A percentile compares a stretch with the other conserved stretches of the same genome.
Evolutionary conservation across 352 stramenopile genomes (phyloP).

Genomic region (Halophytophthora batemanensis): DNA sequence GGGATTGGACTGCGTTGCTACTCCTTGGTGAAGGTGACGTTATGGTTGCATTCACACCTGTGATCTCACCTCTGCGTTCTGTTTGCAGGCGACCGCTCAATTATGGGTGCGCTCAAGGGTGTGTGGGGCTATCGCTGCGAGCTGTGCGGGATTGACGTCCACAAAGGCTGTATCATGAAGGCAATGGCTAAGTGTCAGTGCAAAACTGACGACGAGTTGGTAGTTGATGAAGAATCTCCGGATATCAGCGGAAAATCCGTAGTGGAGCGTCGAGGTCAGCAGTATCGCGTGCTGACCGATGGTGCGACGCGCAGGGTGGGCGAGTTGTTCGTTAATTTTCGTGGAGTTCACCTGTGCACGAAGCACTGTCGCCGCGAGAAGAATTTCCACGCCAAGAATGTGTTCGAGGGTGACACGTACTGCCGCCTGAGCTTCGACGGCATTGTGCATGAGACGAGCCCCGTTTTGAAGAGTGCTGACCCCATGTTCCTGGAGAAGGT

Average conservation of each 20-base stretch:
- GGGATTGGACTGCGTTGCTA: not conserved
- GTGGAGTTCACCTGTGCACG: constrained; percentile 77
- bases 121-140: constrained; percentile 85
- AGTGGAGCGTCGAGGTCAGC: constrained; percentile 23
- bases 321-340: constrained; percentile 72
- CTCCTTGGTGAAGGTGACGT: not conserved
- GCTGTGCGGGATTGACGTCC: constrained; percentile 73
- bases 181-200: constrained; percentile 77
- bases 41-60: not conserved
- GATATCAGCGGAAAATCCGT: constrained; percentile 15
- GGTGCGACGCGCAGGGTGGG: constrained; percentile 36
- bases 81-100: constrained; percentile 64
- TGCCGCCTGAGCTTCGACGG: constrained; percentile 69
- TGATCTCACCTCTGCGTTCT: constrained; percentile 11
- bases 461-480: constrained; percentile 82
- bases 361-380: constrained; percentile 68
- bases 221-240: constrained; percentile 1
- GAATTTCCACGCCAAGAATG: constrained; percentile 80
- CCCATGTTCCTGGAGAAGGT: constrained; percentile 85
- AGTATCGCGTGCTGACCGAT: constrained; percentile 52
- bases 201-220: constrained; percentile 29
- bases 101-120: constrained; percentile 79
- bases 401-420: constrained; percentile 87
- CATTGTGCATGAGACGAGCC: constrained; percentile 72
- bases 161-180: constrained; percentile 88